These are phyloP conservation scores for Calonectria leucothoes DNA, from an alignment of 2,329 filamentous ascomycete genomes.

Conservation along the genomic window DNA sequence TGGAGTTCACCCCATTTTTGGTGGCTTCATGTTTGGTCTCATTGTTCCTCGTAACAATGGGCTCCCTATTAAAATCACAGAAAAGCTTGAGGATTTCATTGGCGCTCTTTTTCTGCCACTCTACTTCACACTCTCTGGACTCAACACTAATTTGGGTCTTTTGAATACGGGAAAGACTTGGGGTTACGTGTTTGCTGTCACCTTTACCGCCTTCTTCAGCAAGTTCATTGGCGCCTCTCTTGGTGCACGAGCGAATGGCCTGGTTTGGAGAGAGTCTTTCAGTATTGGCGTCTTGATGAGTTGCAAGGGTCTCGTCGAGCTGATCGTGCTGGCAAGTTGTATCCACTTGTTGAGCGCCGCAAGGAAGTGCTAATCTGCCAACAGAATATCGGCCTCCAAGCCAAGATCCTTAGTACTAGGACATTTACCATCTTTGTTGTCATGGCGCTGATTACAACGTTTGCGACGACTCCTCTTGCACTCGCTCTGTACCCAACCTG, in stretches of 20 bases:
- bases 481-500: constrained; percentile 76
- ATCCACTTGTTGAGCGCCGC: not conserved
- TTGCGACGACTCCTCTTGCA: constrained; percentile 82
- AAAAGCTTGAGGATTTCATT: constrained; percentile 93
- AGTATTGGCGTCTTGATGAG: constrained; percentile 92
- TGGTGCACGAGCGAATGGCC: constrained; percentile 75
- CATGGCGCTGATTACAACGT: constrained; percentile 89
- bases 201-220: constrained; percentile 81
- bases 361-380: not conserved
- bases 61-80: constrained; percentile 88
- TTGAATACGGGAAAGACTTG: constrained; percentile 84
- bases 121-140: constrained; percentile 91
- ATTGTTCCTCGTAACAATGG: constrained; percentile 90
- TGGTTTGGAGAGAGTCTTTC: constrained; percentile 86
- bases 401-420: constrained; percentile 49
- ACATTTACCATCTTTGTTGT: constrained; percentile 95
- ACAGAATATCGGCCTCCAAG: constrained; percentile 24
- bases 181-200: constrained; percentile 88
- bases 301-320: constrained; percentile 92
- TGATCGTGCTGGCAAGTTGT: constrained; percentile 76
- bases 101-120: constrained; percentile 85
- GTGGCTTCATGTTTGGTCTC: constrained; percentile 86
- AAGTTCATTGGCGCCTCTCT: constrained; percentile 88
- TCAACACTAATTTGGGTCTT: constrained; percentile 87
- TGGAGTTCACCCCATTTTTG: constrained; percentile 93